These are phyloP conservation scores for Eucalyptus grandis DNA, from an alignment of 345 rosid genomes.

Conservation along the genomic window DNA sequence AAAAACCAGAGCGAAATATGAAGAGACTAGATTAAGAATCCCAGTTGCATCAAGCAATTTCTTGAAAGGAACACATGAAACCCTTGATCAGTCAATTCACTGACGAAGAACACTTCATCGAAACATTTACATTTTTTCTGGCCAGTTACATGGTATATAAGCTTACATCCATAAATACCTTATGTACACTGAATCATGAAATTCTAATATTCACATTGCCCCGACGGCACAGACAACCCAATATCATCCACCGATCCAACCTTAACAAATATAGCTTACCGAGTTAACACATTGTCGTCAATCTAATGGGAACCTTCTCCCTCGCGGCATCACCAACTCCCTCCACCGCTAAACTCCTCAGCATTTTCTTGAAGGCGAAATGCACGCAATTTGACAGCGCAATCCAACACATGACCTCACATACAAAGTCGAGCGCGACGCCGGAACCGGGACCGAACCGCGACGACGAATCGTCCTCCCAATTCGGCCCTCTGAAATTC, in stretches of 20 bases:
- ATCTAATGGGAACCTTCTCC: constrained; percentile 45
- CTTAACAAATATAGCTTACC: background rate
- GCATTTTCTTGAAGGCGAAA: constrained; percentile 67
- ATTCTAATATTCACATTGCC: background rate
- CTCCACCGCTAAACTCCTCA: constrained; percentile 24
- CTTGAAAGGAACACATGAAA: background rate
- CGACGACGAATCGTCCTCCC: constrained; percentile 60
- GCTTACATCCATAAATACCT: background rate
- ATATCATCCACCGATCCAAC: background rate
- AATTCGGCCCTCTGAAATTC: constrained; percentile 42
- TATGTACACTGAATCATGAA: background rate
- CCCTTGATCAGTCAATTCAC: background rate
- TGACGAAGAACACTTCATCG: background rate
- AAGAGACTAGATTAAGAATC: background rate
- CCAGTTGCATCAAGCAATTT: background rate
- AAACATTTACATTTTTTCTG: background rate
- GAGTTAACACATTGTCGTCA: constrained; percentile 29
- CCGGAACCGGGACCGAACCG: constrained; percentile 24
- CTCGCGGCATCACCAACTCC: constrained; percentile 24
- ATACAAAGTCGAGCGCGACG: constrained; percentile 56
- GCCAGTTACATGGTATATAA: background rate
- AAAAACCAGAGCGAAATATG: background rate
- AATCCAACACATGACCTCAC: constrained; percentile 89
- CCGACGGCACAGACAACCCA: background rate
- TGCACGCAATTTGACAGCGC: constrained; percentile 79